Evolutionary conservation across 164 flowering plant species (phyloP).

Genomic region (Platanus orientalis): DNA sequence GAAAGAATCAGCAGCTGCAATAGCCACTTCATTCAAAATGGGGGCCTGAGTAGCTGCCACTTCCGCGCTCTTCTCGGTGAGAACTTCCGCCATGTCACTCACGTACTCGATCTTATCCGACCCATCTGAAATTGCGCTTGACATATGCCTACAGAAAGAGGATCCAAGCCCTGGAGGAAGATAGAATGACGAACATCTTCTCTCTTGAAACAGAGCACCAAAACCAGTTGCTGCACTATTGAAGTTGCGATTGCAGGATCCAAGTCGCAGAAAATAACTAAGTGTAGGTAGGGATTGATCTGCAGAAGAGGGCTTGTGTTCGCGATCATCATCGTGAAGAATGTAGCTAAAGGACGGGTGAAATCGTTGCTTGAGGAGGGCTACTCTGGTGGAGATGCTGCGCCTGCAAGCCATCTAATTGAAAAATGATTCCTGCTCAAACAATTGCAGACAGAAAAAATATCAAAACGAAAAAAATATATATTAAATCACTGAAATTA

Average conservation of each 20-base stretch:
- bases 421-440: background rate
- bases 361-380: constrained; percentile 26
- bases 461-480: too few species aligned
- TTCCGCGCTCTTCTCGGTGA: constrained; percentile 43
- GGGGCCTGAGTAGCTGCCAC: constrained; percentile 45
- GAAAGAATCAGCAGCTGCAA: constrained; percentile 85
- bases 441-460: background rate
- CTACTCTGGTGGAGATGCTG: constrained; percentile 36
- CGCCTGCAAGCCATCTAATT: constrained; percentile 47
- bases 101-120: constrained; percentile 42
- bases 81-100: constrained; percentile 48
- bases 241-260: constrained; percentile 19
- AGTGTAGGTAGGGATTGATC: constrained; percentile 11
- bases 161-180: constrained; percentile 19
- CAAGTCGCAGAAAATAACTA: constrained; percentile 7
- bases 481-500: too few species aligned
- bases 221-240: constrained; percentile 19
- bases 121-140: constrained; percentile 49
- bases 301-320: constrained; percentile 11
- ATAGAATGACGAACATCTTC: constrained; percentile 16
- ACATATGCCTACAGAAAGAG: constrained; percentile 38
- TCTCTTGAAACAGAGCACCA: constrained; percentile 22
- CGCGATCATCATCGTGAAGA: constrained; percentile 32
- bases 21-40: constrained; percentile 67
- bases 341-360: constrained; percentile 44